These are phyloP conservation scores for Fusarium sp. DNA, from an alignment of 2,329 filamentous ascomycete species.

Conservation along the genomic window DNA sequence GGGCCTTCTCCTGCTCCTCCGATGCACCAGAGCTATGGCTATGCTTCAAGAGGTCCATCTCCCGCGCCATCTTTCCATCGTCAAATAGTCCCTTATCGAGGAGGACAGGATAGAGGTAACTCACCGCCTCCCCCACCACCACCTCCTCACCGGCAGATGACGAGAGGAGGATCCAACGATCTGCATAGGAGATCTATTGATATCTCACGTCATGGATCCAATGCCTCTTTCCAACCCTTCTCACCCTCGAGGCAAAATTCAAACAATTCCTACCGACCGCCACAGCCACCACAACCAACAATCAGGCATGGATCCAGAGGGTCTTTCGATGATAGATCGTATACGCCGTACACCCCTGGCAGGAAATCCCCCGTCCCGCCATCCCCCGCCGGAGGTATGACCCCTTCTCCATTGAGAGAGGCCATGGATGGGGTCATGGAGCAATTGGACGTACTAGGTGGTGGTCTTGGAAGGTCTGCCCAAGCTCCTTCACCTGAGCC, in stretches of 20 bases:
- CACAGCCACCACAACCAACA: slow-evolving; percentile 26
- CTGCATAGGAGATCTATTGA: slow-evolving; percentile 47
- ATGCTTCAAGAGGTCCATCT: slow-evolving; percentile 49
- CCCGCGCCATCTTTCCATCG: slow-evolving; percentile 48
- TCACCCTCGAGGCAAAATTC: slow-evolving; percentile 51
- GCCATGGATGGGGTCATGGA: slow-evolving; percentile 99
- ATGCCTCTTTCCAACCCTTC: slow-evolving; percentile 45
- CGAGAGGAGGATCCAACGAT: slow-evolving; percentile 49
- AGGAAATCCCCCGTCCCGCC: slow-evolving; percentile 71
- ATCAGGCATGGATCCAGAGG: slow-evolving; percentile 33
- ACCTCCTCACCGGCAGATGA: slow-evolving; percentile 79
- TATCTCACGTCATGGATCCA: slow-evolving; percentile 49
- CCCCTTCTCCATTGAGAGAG: slow-evolving; percentile 89
- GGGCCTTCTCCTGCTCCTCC: slow-evolving; percentile 42
- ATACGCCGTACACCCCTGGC: slow-evolving; percentile 58
- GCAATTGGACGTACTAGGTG: slow-evolving; percentile 82
- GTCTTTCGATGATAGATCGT: slow-evolving; percentile 48
- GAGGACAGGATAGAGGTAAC: slow-evolving; percentile 52
- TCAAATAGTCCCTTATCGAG: slow-evolving; percentile 36
- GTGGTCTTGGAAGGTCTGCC: slow-evolving; percentile 59
- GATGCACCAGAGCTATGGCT: slow-evolving; percentile 45
- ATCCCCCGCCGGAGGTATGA: slow-evolving; percentile 74
- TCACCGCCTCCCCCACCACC: slow-evolving; percentile 84
- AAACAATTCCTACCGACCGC: slow-evolving; percentile 48
- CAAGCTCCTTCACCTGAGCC: slow-evolving; percentile 64